Conservation (phyloP, 257 asterid species). For the Solanum piurae region DNA sequence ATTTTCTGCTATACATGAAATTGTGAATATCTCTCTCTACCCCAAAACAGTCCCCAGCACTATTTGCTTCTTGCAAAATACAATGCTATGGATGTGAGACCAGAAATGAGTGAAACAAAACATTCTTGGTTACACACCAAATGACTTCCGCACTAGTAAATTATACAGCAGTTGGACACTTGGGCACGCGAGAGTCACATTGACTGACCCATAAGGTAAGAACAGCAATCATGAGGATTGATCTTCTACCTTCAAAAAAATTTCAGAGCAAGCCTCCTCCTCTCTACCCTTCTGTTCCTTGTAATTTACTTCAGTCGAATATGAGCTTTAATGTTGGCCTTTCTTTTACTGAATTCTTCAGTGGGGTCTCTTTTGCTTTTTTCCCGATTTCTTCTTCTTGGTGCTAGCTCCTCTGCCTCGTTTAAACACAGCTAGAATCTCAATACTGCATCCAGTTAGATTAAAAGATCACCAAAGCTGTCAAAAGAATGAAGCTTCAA, state of each 20-base stretch:
- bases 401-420: constrained; percentile 37
- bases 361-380: background rate
- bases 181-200: background rate
- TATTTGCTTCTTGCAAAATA: background rate
- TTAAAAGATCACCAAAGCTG: background rate
- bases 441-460: constrained; percentile 54
- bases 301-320: background rate
- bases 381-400: constrained; percentile 13
- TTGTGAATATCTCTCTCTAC: background rate
- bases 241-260: background rate
- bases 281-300: background rate
- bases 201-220: background rate
- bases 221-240: background rate
- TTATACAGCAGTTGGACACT: background rate
- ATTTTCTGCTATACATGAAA: background rate
- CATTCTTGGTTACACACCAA: background rate
- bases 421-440: constrained; percentile 77
- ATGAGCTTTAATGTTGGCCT: background rate
- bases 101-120: background rate
- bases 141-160: background rate
- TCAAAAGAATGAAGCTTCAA: background rate
- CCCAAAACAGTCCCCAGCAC: background rate
- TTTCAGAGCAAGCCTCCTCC: background rate
- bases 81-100: background rate
- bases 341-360: background rate